Base-by-base conservation (phyloP, 495 filamentous ascomycete genomes). In the Penicillium ucsense region DNA sequence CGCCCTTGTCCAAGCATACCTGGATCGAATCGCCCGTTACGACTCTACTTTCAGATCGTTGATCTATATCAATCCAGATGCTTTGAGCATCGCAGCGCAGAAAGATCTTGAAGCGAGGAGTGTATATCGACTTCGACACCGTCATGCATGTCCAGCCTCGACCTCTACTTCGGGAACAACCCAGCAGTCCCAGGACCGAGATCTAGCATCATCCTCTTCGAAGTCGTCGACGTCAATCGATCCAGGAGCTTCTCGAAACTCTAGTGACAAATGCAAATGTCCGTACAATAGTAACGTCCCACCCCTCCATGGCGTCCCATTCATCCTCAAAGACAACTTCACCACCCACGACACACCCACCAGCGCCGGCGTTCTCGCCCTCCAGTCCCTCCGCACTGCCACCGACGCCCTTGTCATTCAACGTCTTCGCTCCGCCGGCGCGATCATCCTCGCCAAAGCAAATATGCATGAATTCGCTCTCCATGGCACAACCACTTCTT, bases 391-490 rank as follows among this genome's bases (percentile, higher is more conserved):
- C 10, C 53, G 49, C 27, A 77, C 78, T 1, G 43, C 46, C 0
- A 51, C 46, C 0, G 75, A 83, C 54, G 73, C 78, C 2, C 62
- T 71, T 0, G 63, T 74, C 0, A 79, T 83, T 3, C 8, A 43
- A 3, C 46, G 32, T 0, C 56, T 85, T 6, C 69, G 61, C 11
- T 51, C 64, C 3, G 79, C 77, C 3, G 82, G 83, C 0, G 78
- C 79, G 1, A 70, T 86, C n/a, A 78, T 86, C 11, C 60, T 85
- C 1, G 82, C 78, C 1, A 86, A 85, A 50, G 63, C 79, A 0
- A 85, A 84, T 57, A 54, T 85, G 8, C 81, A 84, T 53, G 82
- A 83, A 58, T 56, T 85, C 44, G 80, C 81, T 1, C 55, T 86
- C 3, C 80, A 84, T 47, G 82, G 80, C 3, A 59, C 82, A 32